These are phyloP conservation scores for Diaporthe longicolla DNA, from an alignment of 2,329 filamentous ascomycete genomes.

Conservation along the genomic window DNA sequence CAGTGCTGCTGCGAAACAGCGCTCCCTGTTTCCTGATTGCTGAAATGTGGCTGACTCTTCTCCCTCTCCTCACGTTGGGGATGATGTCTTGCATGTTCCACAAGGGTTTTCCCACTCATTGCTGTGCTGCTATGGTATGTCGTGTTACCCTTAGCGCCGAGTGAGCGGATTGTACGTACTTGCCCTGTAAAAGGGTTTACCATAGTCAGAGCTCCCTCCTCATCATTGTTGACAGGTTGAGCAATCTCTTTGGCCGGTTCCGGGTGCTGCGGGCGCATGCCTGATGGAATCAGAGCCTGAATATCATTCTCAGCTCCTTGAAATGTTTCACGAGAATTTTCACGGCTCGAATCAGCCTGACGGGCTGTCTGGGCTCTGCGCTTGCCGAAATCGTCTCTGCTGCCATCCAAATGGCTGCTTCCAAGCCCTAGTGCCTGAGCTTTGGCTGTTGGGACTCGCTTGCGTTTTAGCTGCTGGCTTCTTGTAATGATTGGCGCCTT, in stretches of 20 bases:
- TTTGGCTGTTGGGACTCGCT: slow-evolving; percentile 8
- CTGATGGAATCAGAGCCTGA: not conserved
- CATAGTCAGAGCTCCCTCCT: not conserved
- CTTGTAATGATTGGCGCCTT: not conserved
- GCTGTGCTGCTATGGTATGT: not conserved
- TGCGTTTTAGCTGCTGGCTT: slow-evolving; percentile 1
- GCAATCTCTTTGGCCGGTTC: not conserved
- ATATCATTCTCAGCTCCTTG: not conserved
- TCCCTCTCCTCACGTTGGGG: too few species aligned
- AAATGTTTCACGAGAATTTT: too few species aligned
- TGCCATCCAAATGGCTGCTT: not conserved
- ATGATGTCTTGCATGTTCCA: too few species aligned
- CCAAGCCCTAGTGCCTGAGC: not conserved
- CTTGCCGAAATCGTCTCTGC: not conserved
- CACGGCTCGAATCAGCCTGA: not conserved
- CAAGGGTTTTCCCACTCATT: not conserved
- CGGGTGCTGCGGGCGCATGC: not conserved
- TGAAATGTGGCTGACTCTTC: too few species aligned
- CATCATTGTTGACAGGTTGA: not conserved
- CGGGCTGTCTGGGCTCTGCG: not conserved
- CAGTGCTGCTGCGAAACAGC: too few species aligned
- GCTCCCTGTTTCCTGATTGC: too few species aligned
- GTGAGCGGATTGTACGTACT: too few species aligned
- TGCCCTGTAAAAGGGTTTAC: not conserved
- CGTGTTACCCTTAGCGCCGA: not conserved